Base-by-base conservation (phyloP, 306 rosid species). In the Lathyrus aphaca region DNA sequence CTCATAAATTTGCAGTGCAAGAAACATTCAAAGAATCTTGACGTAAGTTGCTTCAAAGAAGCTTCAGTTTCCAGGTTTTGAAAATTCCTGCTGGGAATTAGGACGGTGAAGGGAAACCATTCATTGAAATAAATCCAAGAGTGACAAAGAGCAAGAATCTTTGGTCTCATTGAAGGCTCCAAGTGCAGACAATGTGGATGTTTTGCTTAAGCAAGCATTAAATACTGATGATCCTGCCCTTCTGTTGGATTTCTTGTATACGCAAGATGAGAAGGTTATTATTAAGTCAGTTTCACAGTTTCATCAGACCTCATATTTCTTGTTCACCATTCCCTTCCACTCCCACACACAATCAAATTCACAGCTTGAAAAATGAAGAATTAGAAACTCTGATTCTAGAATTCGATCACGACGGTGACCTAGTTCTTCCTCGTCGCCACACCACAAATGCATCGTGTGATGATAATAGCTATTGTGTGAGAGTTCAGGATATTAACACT, bases 181-280 rank as follows among this genome's bases (percentile, higher is more conserved):
- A 9, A 86, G 87, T 78, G 96, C 95, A 38, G 96, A 89, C 75
- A 89, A 89, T 8, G 86, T 92, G 14, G 81, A 89, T 67, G 79
- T 87, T 67, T 74, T 92, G 83, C 97, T 92, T 32, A 92, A 82
- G 83, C 96, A 89, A 74, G 95, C 95, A 45, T 82, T 89, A 35
- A 84, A 85, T 54, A 96, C 97, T 8, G 97, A 89, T 49, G 97
- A 89, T 61, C 87, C 86, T 3, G 55, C 79, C 73, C 88, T 92
- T 64, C 70, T 92, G 61, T 51, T 92, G 3, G 86, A 89, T 70
- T 89, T 95, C 84, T 76, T 92, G 76, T 89, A 86, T 57, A 87
- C 80, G 5, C 92, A 86, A 79, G 95, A 92, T 75, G 90, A 85
- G 71, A 89, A 86, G 90, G 97, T 89, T 49, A 27, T 37, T n/a